phyloP scores from a whole-genome alignment of 768 basidiomycete genomes.

The Mycena vitilis region DNA sequence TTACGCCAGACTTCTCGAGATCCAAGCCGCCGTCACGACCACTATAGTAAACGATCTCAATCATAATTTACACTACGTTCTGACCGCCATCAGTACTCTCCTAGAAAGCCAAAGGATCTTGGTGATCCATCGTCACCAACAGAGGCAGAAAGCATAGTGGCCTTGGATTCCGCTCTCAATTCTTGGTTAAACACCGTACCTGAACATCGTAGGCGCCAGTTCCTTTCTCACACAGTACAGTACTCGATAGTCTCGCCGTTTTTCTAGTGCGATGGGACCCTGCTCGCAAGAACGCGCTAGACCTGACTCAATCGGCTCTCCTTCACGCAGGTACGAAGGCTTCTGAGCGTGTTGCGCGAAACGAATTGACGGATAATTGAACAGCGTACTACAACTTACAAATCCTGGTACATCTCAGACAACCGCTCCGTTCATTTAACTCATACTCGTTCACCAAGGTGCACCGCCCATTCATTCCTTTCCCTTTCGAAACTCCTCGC shows the following conservation, averaged over 20 bases:
- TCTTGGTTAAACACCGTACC: constrained; percentile 71
- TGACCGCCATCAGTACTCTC: constrained; percentile 44
- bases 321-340: constrained; percentile 27
- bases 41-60: constrained; percentile 56
- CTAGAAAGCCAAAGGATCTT: constrained; percentile 49
- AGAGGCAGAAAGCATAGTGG: constrained; percentile 65
- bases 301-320: constrained; percentile 38
- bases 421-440: neutral
- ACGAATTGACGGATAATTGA: neutral
- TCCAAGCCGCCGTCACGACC: constrained; percentile 61
- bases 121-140: constrained; percentile 48
- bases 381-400: constrained; percentile 47
- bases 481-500: constrained; percentile 50
- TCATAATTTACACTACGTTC: neutral
- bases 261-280: constrained; percentile 47
- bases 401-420: constrained; percentile 56
- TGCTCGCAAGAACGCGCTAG: constrained; percentile 29
- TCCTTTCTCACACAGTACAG: constrained; percentile 29
- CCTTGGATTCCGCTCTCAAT: constrained; percentile 72
- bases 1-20: constrained; percentile 59
- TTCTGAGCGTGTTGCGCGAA: neutral
- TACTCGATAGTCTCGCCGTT: neutral
- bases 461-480: constrained; percentile 77
- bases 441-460: neutral
- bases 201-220: constrained; percentile 47